Base-by-base conservation (phyloP, 306 rosid genomes). In the Pterocarpus santalinus region DNA sequence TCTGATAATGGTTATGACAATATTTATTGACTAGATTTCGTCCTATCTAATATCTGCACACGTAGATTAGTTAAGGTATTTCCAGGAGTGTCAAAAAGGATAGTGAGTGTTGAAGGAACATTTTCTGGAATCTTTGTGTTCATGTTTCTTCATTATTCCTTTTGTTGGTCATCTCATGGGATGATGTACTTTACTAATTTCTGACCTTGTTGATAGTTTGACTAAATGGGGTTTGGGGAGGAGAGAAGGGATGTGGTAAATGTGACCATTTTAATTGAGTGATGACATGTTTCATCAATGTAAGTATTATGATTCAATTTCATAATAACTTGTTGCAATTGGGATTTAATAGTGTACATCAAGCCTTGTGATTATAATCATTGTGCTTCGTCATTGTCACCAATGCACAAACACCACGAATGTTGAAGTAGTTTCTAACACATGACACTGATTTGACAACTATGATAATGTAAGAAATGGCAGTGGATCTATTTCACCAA, bases 21-120 rank as follows among this genome's bases (percentile, higher is more conserved):
- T 80, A 43, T 55, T 65, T 13, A 7, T 74, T 73, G 56, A 43
- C 62, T 64, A 13, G 77, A 72, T 10, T 67, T 80, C 16, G 4
- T 47, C 17, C 2, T 38, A 17, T 22, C 72, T 28, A 61, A 86
- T 81, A 63, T 63, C 39, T 88, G 93, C 97, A 91, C 93, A 95
- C 83, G 85, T 95, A 72, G 92, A 5, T 89, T 94, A 64, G 84
- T 95, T 83, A 93, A 91, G 89, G 79, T 90, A 71, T 97, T 95
- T 80, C 97, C 97, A 72, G 87, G 97, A 84, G 99, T 97, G 73
- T 92, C 97, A 17, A 97, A 95, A 85, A 97, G 99, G 73, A 97
- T 97, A 39, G 88, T 95, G 66, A 95, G 99, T 83, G 80, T 93
- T 5, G 97, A 91, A 77, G 99, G 99, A 89, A 91, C 99, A 76